These are phyloP conservation scores for Cystofilobasidium bisporidii DNA, from an alignment of 768 basidiomycete genomes.

Conservation along the genomic window DNA sequence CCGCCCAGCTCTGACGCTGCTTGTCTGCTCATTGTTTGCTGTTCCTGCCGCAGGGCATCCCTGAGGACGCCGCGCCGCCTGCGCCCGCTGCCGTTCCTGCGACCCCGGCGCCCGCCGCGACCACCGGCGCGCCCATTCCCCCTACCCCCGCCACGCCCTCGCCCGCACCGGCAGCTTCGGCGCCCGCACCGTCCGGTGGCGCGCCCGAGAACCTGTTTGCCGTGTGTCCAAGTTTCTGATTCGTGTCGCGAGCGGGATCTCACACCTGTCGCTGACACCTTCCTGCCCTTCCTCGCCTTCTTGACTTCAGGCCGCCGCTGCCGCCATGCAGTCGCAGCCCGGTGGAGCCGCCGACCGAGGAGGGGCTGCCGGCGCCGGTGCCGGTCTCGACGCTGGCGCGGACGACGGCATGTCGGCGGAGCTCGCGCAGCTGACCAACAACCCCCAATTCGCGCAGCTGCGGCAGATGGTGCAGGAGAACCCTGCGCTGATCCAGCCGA, in stretches of 20 bases:
- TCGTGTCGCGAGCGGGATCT: too few species aligned
- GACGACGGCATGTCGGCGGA: slow-evolving; percentile 36
- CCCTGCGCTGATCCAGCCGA: slow-evolving; percentile 63
- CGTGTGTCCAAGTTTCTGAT: slow-evolving; percentile 46
- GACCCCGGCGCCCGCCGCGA: slow-evolving; percentile 6
- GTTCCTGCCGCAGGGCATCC: slow-evolving; percentile 37
- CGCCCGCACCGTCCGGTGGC: slow-evolving; percentile 32
- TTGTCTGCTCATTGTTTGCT: slow-evolving; percentile 3
- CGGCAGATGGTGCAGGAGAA: slow-evolving; percentile 64
- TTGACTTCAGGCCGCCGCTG: slow-evolving; percentile 36
- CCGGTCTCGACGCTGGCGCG: slow-evolving; percentile 40
- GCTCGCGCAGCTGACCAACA: slow-evolving; percentile 43
- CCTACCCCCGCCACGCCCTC: slow-evolving; percentile 38
- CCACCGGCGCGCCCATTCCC: slow-evolving; percentile 35
- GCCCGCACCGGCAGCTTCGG: slow-evolving; percentile 38
- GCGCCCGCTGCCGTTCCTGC: slow-evolving; percentile 44
- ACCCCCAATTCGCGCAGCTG: slow-evolving; percentile 60
- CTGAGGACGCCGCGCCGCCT: slow-evolving; percentile 30
- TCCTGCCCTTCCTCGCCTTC: slow-evolving; percentile 35
- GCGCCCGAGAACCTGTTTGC: slow-evolving; percentile 77
- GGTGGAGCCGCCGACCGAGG: slow-evolving; percentile 33
- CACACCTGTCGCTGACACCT: too few species aligned
- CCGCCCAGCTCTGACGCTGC: background rate
- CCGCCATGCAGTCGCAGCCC: slow-evolving; percentile 36
- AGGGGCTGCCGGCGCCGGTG: slow-evolving; percentile 30